Evolutionary conservation across 495 filamentous ascomycete species (phyloP), one percentile per base, ranked within the genome.

Genomic region (Acidiella bohemica): DNA sequence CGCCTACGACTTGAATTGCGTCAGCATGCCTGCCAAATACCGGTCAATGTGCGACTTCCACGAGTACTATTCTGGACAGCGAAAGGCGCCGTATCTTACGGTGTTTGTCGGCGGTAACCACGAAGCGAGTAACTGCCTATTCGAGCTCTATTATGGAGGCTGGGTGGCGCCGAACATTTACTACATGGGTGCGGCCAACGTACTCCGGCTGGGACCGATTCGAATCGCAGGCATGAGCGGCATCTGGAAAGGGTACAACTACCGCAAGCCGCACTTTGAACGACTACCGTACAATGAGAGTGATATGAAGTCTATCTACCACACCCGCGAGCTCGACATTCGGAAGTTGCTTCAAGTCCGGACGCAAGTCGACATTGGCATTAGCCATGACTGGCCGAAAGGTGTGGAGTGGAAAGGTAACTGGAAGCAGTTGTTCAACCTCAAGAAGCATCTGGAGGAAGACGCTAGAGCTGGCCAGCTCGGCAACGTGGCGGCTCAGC

Each of bases 151-250:
- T 63, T 93, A 96, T 56, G 90, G 90, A 28, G 90, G 90, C 26
- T 97, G 90, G 90, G 90, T 84, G 1, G 88, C 88, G 1, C 86
- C 82, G 13, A 93, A 88, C 38, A 97, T 97, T 36, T 97, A 92
- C 65, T 97, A 93, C 63, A 59, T 96, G 50, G 90, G 90, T 29
- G 85, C 86, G 10, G 82, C 90, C 19, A 92, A 87, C 50, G 76
- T 95, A 7, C 51, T 97, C 5, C 77, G 80, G 12, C 68, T 84
- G 34, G 87, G 87, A 2, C 75, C 79, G 2, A 59, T 96, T 14
- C 78, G 90, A 3, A 93, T 97, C 43, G 80, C 81, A n/a, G 86
- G 77, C 0, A 66, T 96, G 61, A 84, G 80, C 17, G 92, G 90
- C 4, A 97, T 96, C 42, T 95, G 84, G 78, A 93, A 93, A 53